Base-by-base conservation (phyloP, 2,329 filamentous ascomycete species). In the Aureobasidium vineae region DNA sequence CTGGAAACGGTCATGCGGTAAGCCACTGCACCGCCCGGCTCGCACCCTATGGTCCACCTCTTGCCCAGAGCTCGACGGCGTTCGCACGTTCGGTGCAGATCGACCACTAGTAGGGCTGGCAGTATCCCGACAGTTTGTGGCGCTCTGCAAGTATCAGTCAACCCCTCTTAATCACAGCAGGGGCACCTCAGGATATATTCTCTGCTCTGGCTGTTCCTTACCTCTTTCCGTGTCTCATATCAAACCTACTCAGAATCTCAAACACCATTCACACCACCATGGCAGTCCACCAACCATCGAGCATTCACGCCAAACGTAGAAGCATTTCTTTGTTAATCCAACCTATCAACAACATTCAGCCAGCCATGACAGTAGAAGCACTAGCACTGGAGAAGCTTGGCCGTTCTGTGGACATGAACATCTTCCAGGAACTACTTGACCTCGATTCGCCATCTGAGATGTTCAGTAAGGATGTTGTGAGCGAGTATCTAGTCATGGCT, bases 341-440 rank as follows among this genome's bases (percentile, higher is more conserved):
- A 63, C 45, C 45, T 26, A 23, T 60, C 56, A 53, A 43, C 23
- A 43, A 21, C 19, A 31, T 33, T 10, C 36, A 52, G 8, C 6
- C 47, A 5, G 33, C 60, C 16, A 63, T 43, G 47, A 53, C 60
- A 33, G 19, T 38, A 40, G 47, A 43, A 63, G 16, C 60, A 53
- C 33, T 38, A 8, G 60, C 47, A n/a, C 33, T 63, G 47, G 47
- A 63, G 36, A 63, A 31, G 36, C 60, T 63, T 6, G 19, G 47
- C 36, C 36, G 19, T 5, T 33, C 36, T 7, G 47, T 56, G 38
- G 38, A 65, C 15, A 36, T 65, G 61, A 26, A 2, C 15, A 28
- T 65, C 6, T 65, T 65, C 5, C 50, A 56, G n/a, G 61, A 65
- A n/a, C n/a, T 65, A 15, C 61, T 65, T 7, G 61, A 65, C 11